phyloP scores from a whole-genome alignment of 768 basidiomycete species.

The Boletus coccyginus region DNA sequence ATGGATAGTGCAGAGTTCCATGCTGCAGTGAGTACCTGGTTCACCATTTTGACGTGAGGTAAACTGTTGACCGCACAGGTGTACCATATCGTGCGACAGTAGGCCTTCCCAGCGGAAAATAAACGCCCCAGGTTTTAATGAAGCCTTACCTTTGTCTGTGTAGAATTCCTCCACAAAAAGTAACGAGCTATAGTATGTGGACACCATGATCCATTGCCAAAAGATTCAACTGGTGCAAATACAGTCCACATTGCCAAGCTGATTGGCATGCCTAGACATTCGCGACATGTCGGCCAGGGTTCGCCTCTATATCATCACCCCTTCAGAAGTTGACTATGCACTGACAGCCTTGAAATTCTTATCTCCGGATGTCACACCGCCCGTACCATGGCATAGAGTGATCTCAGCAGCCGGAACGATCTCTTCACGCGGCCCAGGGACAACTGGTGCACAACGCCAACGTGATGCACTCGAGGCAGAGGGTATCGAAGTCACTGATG shows the following conservation, averaged over 20 bases:
- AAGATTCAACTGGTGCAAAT: neutral
- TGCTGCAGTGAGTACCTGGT: slow-evolving; percentile 42
- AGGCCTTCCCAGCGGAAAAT: slow-evolving; percentile 3
- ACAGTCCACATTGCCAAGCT: slow-evolving; percentile 78
- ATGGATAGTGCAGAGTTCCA: slow-evolving; percentile 68
- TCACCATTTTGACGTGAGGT: neutral
- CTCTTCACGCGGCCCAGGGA: slow-evolving; percentile 83
- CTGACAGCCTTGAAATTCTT: slow-evolving; percentile 73
- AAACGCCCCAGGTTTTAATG: too few species aligned
- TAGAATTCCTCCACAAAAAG: slow-evolving; percentile 58
- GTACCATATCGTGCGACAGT: slow-evolving; percentile 63
- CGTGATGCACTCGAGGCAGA: slow-evolving; percentile 74
- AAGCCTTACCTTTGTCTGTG: neutral
- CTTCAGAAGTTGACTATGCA: neutral
- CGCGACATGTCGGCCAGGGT: slow-evolving; percentile 85
- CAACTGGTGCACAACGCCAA: slow-evolving; percentile 74
- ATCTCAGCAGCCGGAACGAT: slow-evolving; percentile 67
- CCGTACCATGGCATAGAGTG: slow-evolving; percentile 83
- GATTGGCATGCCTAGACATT: slow-evolving; percentile 74
- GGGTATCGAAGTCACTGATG: slow-evolving; percentile 69
- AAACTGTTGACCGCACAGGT: slow-evolving; percentile 43
- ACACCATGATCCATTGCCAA: neutral
- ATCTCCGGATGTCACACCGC: slow-evolving; percentile 53
- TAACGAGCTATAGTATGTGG: slow-evolving; percentile 70
- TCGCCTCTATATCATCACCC: slow-evolving; percentile 2